Conservation (phyloP, 352 stramenopile genomes). For the Phytophthora vignae region DNA sequence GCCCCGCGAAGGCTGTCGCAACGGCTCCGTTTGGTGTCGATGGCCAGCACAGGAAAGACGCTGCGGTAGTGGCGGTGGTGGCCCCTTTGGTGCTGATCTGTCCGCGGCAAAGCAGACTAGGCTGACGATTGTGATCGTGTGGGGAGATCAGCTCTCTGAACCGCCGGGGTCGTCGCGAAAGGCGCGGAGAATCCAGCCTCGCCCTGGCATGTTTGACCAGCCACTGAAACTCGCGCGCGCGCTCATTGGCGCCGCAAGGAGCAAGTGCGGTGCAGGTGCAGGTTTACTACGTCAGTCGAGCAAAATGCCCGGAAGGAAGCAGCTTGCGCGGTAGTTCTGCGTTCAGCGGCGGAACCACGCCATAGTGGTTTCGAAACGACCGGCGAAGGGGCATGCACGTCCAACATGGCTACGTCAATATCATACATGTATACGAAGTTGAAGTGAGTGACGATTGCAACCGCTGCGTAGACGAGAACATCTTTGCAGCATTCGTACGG, state of each 20-base stretch:
- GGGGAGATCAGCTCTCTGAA: background rate
- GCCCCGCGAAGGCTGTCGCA: conserved; percentile 23
- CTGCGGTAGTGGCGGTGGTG: conserved; percentile 9
- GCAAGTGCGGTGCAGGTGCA: background rate
- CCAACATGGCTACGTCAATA: conserved; percentile 7
- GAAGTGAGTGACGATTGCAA: background rate
- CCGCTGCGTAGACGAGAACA: conserved; percentile 4
- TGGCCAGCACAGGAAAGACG: conserved; percentile 32
- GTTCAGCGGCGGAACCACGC: conserved; percentile 14
- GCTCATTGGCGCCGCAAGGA: conserved; percentile 22
- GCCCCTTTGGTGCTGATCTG: conserved; percentile 11
- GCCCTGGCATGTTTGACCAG: conserved; percentile 20
- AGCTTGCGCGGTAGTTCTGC: conserved; percentile 13
- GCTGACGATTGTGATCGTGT: background rate
- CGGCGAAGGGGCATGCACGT: background rate
- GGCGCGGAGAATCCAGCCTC: conserved; percentile 23
- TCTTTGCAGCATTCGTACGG: background rate
- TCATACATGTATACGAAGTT: background rate
- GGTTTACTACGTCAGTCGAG: conserved; percentile 3
- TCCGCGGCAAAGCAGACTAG: conserved; percentile 9
- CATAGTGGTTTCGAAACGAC: conserved; percentile 23
- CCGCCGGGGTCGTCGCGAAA: conserved; percentile 19
- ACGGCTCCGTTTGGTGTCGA: conserved; percentile 19
- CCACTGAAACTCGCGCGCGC: conserved; percentile 22
- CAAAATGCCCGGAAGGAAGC: conserved; percentile 37